A percentile compares a stretch with the other conserved stretches of the same genome.
phyloP scores from a whole-genome alignment of 345 rosid species.

The Camelina neglecta region DNA sequence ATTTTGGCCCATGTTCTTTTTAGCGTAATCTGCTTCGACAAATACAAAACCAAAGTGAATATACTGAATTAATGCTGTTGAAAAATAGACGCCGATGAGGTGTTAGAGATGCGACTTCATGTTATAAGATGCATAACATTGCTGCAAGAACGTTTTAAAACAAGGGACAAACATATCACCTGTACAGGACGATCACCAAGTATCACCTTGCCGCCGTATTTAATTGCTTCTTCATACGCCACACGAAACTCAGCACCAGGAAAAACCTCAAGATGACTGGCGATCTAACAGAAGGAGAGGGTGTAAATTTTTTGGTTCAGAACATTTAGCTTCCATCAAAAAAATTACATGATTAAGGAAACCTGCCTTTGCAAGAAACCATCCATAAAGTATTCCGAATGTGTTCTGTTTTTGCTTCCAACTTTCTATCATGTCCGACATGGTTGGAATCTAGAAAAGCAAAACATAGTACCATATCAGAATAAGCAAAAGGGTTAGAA shows the following conservation, averaged over 20 bases:
- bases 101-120: constrained; percentile 9
- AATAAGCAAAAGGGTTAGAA: constrained; percentile 4
- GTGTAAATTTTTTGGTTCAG: constrained; percentile 30
- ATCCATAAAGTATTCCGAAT: constrained; percentile 89
- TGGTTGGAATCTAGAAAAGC: constrained; percentile 73
- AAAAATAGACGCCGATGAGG: constrained; percentile 3
- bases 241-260: constrained; percentile 99
- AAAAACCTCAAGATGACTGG: constrained; percentile 83
- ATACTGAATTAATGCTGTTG: background rate
- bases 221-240: constrained; percentile 92
- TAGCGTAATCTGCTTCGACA: constrained; percentile 70
- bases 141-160: constrained; percentile 6
- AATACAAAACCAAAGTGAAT: constrained; percentile 30
- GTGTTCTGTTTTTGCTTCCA: constrained; percentile 88
- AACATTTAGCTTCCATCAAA: constrained; percentile 3
- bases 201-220: constrained; percentile 86
- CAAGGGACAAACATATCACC: constrained; percentile 49
- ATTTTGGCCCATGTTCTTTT: constrained; percentile 90
- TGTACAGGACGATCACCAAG: constrained; percentile 99
- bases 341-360: constrained; percentile 11
- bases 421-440: constrained; percentile 89
- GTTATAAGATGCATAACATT: constrained; percentile 19
- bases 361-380: constrained; percentile 96
- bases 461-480: constrained; percentile 17
- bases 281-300: constrained; percentile 60